Evolutionary conservation across 352 stramenopile genomes (phyloP).

Genomic region (Blastocystis sp.): DNA sequence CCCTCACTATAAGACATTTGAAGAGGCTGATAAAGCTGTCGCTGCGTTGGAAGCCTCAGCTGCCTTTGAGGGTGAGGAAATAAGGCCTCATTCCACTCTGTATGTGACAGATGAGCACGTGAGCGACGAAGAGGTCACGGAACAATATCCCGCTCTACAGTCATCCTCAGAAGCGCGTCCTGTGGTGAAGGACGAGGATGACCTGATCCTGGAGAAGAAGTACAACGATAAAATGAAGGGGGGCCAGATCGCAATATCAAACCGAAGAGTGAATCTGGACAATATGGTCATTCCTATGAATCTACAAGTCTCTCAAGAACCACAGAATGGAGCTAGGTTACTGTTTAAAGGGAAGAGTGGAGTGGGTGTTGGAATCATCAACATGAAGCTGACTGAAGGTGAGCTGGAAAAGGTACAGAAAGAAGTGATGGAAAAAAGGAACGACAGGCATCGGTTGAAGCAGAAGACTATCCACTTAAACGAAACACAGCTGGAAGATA

Average conservation of each 20-base stretch:
- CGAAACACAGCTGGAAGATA: not conserved
- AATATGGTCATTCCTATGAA: constrained; percentile 25
- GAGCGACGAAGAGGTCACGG: not conserved
- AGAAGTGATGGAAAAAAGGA: not conserved
- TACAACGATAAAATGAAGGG: constrained; percentile 15
- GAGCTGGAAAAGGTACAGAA: not conserved
- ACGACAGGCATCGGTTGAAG: not conserved
- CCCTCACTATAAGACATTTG: not conserved
- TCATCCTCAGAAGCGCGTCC: not conserved
- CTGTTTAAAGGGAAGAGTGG: not conserved
- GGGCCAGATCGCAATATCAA: not conserved
- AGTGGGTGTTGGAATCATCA: not conserved
- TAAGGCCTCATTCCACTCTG: not conserved
- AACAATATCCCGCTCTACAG: not conserved
- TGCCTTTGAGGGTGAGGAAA: not conserved
- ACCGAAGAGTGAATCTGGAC: not conserved
- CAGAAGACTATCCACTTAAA: not conserved
- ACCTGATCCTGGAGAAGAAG: constrained; percentile 10
- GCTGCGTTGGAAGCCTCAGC: not conserved
- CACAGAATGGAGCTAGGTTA: not conserved
- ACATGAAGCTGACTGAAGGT: not conserved
- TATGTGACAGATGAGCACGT: not conserved
- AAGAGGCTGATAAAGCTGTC: not conserved
- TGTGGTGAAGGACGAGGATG: not conserved
- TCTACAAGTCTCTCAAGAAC: not conserved